A percentile compares a stretch with the other conserved stretches of the same genome.
phyloP scores from a whole-genome alignment of 495 filamentous ascomycete species.

The Hypoxylon crocopeplum region DNA sequence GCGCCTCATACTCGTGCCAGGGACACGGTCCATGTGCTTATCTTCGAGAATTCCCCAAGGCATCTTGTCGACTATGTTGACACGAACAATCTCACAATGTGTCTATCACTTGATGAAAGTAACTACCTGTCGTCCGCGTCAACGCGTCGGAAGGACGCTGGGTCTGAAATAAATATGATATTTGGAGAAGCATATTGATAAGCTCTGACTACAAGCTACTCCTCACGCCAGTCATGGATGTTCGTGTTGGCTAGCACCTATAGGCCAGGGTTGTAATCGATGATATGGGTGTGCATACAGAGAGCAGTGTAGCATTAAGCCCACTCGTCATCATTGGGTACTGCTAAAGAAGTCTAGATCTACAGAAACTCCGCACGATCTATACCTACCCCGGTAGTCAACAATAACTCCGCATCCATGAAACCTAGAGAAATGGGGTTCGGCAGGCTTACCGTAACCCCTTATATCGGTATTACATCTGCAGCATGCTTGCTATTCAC shows the following conservation, averaged over 20 bases:
- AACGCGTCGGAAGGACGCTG: background rate
- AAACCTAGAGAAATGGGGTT: no score
- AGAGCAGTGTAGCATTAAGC: no score
- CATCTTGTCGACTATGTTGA: conserved; percentile 23
- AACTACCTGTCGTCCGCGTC: background rate
- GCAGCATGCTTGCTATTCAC: no score
- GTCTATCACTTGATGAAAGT: no score
- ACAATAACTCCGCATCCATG: no score
- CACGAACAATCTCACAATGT: conserved; percentile 14
- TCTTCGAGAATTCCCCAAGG: conserved; percentile 43
- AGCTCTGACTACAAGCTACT: conserved; percentile 19
- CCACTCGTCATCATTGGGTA: no score
- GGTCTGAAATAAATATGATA: conserved; percentile 15
- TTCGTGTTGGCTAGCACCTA: no score
- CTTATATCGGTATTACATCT: no score
- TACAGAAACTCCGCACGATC: conserved; percentile 14
- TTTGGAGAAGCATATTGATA: conserved; percentile 21
- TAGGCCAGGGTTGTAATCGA: conserved; percentile 14
- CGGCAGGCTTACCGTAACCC: no score
- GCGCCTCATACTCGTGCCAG: conserved; percentile 53
- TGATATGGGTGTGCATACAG: background rate
- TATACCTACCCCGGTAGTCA: no score
- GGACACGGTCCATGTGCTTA: conserved; percentile 51
- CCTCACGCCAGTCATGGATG: no score
- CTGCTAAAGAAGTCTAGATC: conserved; percentile 9